Evolutionary conservation across 106 monocot genomes (phyloP).

Genomic region (Apostasia shenzhenica): DNA sequence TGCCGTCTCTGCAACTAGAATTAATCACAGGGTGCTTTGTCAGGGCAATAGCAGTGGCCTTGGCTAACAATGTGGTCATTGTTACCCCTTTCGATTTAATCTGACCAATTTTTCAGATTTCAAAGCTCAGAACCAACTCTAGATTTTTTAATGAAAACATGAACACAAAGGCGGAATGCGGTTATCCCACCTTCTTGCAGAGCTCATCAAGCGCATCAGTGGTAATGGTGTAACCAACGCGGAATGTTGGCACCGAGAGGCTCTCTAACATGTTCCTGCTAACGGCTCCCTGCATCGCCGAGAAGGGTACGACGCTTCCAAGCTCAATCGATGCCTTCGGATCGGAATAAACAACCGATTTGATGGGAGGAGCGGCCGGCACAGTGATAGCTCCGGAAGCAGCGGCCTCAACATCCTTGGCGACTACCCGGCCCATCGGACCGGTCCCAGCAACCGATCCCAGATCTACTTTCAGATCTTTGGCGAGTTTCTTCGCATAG

Average conservation of each 20-base stretch:
- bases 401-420: constrained; percentile 81
- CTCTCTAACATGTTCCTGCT: constrained; percentile 91
- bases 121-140: background rate
- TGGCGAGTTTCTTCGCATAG: constrained; percentile 88
- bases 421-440: constrained; percentile 84
- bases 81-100: constrained; percentile 95
- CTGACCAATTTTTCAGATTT: constrained; percentile 16
- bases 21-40: constrained; percentile 79
- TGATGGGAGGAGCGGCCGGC: background rate
- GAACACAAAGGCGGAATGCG: background rate
- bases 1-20: constrained; percentile 86
- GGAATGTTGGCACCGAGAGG: constrained; percentile 77
- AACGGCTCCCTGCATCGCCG: constrained; percentile 85
- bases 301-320: constrained; percentile 71
- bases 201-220: constrained; percentile 77
- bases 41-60: constrained; percentile 82
- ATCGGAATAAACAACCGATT: constrained; percentile 12
- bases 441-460: constrained; percentile 47
- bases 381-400: constrained; percentile 14
- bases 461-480: constrained; percentile 72
- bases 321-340: constrained; percentile 16
- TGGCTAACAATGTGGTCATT: constrained; percentile 85
- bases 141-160: background rate
- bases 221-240: constrained; percentile 83
- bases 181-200: constrained; percentile 64